Evolutionary conservation across 306 rosid species (phyloP).

Genomic region (Arachis stenosperma): DNA sequence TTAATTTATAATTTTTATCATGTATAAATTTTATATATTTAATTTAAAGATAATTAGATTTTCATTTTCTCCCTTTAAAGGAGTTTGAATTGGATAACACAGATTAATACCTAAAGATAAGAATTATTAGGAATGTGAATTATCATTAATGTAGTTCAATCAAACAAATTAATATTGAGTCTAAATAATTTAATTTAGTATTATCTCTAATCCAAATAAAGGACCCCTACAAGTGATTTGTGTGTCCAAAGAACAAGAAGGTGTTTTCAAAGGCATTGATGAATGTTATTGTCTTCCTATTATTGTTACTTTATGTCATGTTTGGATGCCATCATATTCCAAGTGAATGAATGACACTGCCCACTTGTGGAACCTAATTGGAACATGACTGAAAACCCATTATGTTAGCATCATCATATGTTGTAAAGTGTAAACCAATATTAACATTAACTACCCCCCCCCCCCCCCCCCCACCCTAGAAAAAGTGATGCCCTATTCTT

Average conservation of each 20-base stretch:
- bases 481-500: neutral
- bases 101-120: too few relatives aligned
- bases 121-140: too few relatives aligned
- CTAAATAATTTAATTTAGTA: too few relatives aligned
- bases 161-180: too few relatives aligned
- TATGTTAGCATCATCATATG: neutral
- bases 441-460: neutral
- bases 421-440: slow-evolving; percentile 1
- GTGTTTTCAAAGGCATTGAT: neutral
- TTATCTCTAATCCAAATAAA: too few relatives aligned
- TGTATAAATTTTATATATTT: too few relatives aligned
- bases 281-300: neutral
- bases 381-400: slow-evolving; percentile 15
- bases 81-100: too few relatives aligned
- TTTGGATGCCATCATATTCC: slow-evolving; percentile 32
- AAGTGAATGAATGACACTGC: slow-evolving; percentile 19
- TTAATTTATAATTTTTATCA: too few relatives aligned
- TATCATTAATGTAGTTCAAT: too few relatives aligned
- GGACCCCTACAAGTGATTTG: neutral
- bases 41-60: too few relatives aligned
- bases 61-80: too few relatives aligned
- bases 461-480: slow-evolving; percentile 8
- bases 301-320: slow-evolving; percentile 10
- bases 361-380: neutral
- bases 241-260: slow-evolving; percentile 8